Evolutionary conservation across 768 basidiomycete genomes (phyloP).

Genomic region (Termitomyces bulborhizus): DNA sequence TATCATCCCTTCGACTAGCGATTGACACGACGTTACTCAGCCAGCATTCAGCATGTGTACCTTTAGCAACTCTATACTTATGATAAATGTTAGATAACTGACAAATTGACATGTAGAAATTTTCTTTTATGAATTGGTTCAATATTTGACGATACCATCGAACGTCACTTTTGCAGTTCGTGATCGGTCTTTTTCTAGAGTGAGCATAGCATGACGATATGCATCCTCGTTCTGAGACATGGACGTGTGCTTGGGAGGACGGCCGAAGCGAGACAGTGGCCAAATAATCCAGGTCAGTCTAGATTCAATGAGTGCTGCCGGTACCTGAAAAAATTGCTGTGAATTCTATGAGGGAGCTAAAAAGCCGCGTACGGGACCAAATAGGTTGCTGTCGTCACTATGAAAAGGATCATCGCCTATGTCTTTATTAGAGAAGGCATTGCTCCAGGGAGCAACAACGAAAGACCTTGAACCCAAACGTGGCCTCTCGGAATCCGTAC

Average conservation of each 20-base stretch:
- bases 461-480: slow-evolving; percentile 66
- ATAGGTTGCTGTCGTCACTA: slow-evolving; percentile 66
- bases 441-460: neutral
- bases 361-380: slow-evolving; percentile 52
- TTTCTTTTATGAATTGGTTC: neutral
- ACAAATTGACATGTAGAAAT: too few species aligned
- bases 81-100: too few species aligned
- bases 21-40: too few species aligned
- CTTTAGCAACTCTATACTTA: too few species aligned
- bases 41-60: too few species aligned
- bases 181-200: slow-evolving; percentile 31
- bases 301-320: slow-evolving; percentile 44
- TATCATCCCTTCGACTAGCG: too few species aligned
- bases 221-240: slow-evolving; percentile 14
- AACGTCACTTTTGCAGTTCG: slow-evolving; percentile 31
- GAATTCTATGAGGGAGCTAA: neutral
- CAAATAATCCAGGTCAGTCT: slow-evolving; percentile 44
- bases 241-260: slow-evolving; percentile 10
- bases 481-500: slow-evolving; percentile 56
- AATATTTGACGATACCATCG: slow-evolving; percentile 7
- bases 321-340: slow-evolving; percentile 24
- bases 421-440: neutral
- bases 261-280: slow-evolving; percentile 44
- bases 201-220: slow-evolving; percentile 27
- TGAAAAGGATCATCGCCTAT: slow-evolving; percentile 62